Percentiles rank a stretch among this genome's conserved stretches.
Conservation (phyloP, 2,329 filamentous ascomycete genomes). For the Penicillium sp. region DNA sequence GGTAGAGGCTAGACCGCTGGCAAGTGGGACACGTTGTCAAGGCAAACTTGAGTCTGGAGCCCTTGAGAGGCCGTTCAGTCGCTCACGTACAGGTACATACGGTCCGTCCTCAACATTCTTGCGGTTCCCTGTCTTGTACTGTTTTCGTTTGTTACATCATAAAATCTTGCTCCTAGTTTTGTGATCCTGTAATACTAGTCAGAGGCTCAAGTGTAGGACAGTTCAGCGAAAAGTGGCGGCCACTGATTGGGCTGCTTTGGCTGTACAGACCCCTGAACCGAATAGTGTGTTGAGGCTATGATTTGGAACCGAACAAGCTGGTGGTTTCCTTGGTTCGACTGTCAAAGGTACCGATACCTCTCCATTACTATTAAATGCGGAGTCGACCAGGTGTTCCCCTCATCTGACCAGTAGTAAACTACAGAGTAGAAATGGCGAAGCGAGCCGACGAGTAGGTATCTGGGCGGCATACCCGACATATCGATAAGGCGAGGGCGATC, state of each 20-base stretch:
- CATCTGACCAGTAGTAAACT: neutral
- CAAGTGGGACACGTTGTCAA: neutral
- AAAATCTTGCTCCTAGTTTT: neutral
- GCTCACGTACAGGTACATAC: too few species aligned
- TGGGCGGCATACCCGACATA: too few species aligned
- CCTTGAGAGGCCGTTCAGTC: too few species aligned
- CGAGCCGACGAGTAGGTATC: too few species aligned
- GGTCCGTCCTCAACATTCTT: too few species aligned
- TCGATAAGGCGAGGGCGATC: too few species aligned
- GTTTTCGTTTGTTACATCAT: neutral
- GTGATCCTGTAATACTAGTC: neutral
- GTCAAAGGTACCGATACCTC: conserved; percentile 4
- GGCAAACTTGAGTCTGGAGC: too few species aligned
- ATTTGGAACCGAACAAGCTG: conserved; percentile 8
- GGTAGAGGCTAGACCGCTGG: neutral
- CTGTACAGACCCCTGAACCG: conserved; percentile 2
- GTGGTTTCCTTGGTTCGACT: neutral
- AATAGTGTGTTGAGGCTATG: conserved; percentile 8
- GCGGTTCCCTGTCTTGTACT: neutral
- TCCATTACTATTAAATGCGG: neutral
- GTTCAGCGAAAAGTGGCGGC: conserved; percentile 17
- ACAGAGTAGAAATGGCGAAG: too few species aligned
- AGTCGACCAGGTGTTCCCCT: neutral
- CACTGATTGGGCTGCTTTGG: conserved; percentile 18
- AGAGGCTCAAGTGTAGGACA: neutral